These are phyloP conservation scores for Nannizziopsis arthrosporioides DNA, from an alignment of 2,329 filamentous ascomycete genomes.

Conservation along the genomic window DNA sequence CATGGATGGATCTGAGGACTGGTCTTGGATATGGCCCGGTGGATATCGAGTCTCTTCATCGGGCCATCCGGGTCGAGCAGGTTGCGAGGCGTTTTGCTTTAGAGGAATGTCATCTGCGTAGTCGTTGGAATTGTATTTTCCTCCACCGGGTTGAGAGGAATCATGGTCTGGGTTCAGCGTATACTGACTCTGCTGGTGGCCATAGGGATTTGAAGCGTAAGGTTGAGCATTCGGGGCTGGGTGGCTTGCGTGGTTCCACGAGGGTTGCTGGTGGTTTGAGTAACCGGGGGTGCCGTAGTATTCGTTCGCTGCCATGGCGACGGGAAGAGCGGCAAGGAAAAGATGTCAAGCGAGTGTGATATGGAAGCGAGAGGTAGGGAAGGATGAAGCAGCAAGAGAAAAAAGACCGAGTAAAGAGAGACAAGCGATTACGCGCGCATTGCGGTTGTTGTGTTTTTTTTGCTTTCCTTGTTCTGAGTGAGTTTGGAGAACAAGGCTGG, in stretches of 20 bases:
- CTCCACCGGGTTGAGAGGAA: slow-evolving; percentile 18
- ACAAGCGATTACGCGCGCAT: not conserved
- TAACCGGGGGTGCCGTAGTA: slow-evolving; percentile 14
- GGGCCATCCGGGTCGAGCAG: slow-evolving; percentile 28
- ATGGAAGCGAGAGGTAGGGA: not conserved
- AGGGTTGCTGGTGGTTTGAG: slow-evolving; percentile 6
- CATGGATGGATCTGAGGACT: slow-evolving; percentile 18
- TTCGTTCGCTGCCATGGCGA: slow-evolving; percentile 35
- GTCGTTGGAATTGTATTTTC: slow-evolving; percentile 26
- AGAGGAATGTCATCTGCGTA: slow-evolving; percentile 35
- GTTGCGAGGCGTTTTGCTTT: slow-evolving; percentile 29
- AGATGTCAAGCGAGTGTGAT: not conserved
- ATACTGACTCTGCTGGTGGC: slow-evolving; percentile 29
- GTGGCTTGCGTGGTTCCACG: slow-evolving; percentile 7
- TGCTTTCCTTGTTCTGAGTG: no score
- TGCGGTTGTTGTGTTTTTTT: no score
- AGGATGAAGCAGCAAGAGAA: not conserved
- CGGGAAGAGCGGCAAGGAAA: no score
- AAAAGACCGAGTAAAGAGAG: not conserved
- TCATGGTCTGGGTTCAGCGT: slow-evolving; percentile 25
- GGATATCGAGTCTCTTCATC: slow-evolving; percentile 36
- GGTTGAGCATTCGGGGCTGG: slow-evolving; percentile 9
- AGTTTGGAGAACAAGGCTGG: no score
- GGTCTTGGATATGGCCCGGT: slow-evolving; percentile 49
- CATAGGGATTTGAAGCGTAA: slow-evolving; percentile 31